Evolutionary conservation across 495 filamentous ascomycete species (phyloP), one percentile per base, ranked within the genome.

Genomic region (Daldinia childiae): DNA sequence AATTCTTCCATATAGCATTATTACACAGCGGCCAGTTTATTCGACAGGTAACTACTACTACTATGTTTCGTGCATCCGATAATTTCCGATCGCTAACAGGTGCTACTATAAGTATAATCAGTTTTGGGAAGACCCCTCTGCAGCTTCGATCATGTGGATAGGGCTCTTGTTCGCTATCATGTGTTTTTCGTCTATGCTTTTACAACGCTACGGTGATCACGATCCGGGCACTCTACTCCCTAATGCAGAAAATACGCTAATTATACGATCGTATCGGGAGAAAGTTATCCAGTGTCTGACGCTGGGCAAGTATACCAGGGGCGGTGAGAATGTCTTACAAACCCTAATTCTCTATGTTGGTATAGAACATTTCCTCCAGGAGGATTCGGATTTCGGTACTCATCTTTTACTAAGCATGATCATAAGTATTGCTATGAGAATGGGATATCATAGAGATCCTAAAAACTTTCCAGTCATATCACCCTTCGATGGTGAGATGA

Each of bases 361-460:
- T 21, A 65, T 71, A 17, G 80, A 82, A 57, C 75, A 77, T 29
- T 29, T 79, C 5, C 62, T 73, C 34, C 61, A 61, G 8, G 62
- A 70, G 29, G 78, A 81, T 63, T 62, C 69, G 0, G 73, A 77
- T 8, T 76, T 79, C 19, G 79, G 74, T 19, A 60, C 70, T 6
- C 76, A 77, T 50, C 27, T 82, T 19, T 61, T 81, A 27, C 51
- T 81, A 27, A 75, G 77, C 4, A 72, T 81, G 9, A 64, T 78
- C n/a, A 66, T 81, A 21, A 76, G 77, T 6, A 70, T 83, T 9
- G 84, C 87, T 5, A 85, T 87, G 86, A 75, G 83, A 62, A 82
- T 86, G 62, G 86, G 86, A 0, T 88, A 87, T 50, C 87, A 89
- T 62, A 81, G 87, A 19, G 86, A 89, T 61, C 82, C 87, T 6